Evolutionary conservation across 2,329 filamentous ascomycete species (phyloP).

Genomic region (Madurella fahalii): DNA sequence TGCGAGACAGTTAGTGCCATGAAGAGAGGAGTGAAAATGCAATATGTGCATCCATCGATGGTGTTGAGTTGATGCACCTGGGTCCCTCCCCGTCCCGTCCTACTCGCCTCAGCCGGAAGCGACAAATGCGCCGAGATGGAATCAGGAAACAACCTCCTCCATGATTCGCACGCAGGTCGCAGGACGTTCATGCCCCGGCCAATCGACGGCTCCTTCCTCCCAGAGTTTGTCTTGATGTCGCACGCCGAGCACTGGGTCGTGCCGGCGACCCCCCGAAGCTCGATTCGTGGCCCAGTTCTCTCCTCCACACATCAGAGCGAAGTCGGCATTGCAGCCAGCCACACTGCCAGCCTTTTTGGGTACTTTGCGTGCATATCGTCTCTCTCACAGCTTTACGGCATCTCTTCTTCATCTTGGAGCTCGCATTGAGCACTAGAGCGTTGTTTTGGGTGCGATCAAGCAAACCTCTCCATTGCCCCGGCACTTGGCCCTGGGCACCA

Average conservation of each 20-base stretch:
- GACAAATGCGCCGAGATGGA: not conserved
- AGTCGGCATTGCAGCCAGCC: constrained; percentile 13
- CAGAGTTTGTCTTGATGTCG: not conserved
- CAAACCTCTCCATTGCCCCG: not conserved
- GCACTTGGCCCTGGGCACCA: not conserved
- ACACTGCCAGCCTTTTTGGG: constrained; percentile 22
- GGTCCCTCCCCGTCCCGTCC: no score
- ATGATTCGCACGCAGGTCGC: no score
- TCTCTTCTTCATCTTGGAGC: constrained; percentile 19
- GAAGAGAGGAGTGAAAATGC: no score
- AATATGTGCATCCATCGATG: no score
- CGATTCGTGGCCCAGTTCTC: not conserved
- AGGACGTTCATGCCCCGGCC: not conserved
- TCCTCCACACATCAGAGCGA: constrained; percentile 11
- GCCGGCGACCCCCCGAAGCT: not conserved
- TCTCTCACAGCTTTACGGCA: constrained; percentile 23
- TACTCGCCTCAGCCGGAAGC: not conserved
- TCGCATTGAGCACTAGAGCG: constrained; percentile 13
- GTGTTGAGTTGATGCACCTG: no score
- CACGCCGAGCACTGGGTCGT: not conserved
- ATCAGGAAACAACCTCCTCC: no score
- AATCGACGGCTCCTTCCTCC: not conserved
- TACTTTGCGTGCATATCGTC: constrained; percentile 21
- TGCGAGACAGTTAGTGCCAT: no score
- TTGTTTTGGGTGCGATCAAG: constrained; percentile 16